A percentile compares a stretch with the other conserved stretches of the same genome.
Evolutionary conservation across 495 filamentous ascomycete species (phyloP).

Genomic region (Glonium stellatum): DNA sequence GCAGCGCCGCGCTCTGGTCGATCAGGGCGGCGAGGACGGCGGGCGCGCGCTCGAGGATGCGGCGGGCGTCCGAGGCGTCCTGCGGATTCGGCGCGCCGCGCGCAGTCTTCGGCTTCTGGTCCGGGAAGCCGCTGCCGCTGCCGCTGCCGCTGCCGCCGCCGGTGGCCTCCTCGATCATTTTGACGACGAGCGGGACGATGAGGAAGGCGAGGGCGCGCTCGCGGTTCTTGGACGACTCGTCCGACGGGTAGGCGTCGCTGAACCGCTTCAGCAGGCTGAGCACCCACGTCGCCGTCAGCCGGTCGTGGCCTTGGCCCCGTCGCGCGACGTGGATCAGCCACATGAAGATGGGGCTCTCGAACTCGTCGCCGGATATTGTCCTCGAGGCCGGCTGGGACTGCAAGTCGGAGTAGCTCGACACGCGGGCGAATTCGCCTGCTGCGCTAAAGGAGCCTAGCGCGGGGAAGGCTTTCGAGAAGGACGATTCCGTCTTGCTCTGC

Average conservation of each 20-base stretch:
- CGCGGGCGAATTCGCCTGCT: slow-evolving; percentile 7
- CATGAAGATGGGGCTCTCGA: slow-evolving; percentile 68
- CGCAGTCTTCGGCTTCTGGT: slow-evolving; percentile 8
- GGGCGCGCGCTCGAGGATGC: slow-evolving; percentile 55
- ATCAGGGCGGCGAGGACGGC: slow-evolving; percentile 70
- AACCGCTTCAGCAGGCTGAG: slow-evolving; percentile 37
- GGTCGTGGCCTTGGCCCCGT: slow-evolving; percentile 53
- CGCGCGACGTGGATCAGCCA: slow-evolving; percentile 74
- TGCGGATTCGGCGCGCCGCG: slow-evolving; percentile 9
- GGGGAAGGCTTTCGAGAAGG: slow-evolving; percentile 44
- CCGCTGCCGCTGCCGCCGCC: too few relatives aligned
- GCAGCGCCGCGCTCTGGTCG: slow-evolving; percentile 64
- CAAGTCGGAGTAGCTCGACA: slow-evolving; percentile 35
- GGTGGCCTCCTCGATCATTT: slow-evolving; percentile 32
- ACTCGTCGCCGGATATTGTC: slow-evolving; percentile 49
- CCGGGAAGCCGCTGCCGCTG: too few relatives aligned
- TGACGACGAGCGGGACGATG: slow-evolving; percentile 36
- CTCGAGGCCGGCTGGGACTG: slow-evolving; percentile 13
- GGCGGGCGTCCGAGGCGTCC: slow-evolving; percentile 34
- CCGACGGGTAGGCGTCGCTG: slow-evolving; percentile 21
- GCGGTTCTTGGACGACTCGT: slow-evolving; percentile 25
- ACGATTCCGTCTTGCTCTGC: slow-evolving; percentile 25
- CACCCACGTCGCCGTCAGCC: slow-evolving; percentile 73
- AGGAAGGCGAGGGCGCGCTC: slow-evolving; percentile 33
- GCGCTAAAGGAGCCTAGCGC: slow-evolving; percentile 43